Evolutionary conservation across 768 basidiomycete species (phyloP).

Genomic region (Cystobasidium tubakii): DNA sequence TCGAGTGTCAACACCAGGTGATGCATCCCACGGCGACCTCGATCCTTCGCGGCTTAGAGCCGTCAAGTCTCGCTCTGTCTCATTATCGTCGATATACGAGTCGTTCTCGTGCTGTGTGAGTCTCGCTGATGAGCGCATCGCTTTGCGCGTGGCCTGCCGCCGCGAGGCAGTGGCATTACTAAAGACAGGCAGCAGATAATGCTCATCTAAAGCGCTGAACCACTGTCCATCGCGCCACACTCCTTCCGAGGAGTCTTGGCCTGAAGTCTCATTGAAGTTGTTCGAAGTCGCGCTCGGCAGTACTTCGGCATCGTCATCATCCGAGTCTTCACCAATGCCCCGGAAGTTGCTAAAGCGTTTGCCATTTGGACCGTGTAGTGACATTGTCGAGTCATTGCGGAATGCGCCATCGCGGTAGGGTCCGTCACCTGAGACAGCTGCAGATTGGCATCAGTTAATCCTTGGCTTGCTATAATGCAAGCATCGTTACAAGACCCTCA

Average conservation of each 20-base stretch:
- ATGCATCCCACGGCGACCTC: conserved; percentile 14
- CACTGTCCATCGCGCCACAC: conserved; percentile 69
- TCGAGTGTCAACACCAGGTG: neutral
- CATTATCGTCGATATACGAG: neutral
- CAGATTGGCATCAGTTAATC: neutral
- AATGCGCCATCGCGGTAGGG: neutral
- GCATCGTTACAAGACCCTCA: no score
- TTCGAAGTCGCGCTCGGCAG: conserved; percentile 30
- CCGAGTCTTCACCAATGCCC: conserved; percentile 18
- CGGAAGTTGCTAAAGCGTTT: neutral
- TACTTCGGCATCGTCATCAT: conserved; percentile 45
- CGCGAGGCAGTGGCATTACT: conserved; percentile 41
- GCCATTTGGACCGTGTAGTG: conserved; percentile 17
- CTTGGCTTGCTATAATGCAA: neutral
- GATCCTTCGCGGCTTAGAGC: neutral
- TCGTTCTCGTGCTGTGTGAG: conserved; percentile 5
- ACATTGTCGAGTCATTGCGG: conserved; percentile 12
- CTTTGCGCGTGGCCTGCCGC: conserved; percentile 36
- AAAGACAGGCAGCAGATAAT: conserved; percentile 70
- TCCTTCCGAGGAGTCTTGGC: conserved; percentile 42
- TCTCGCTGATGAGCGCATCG: conserved; percentile 22
- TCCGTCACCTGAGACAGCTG: neutral
- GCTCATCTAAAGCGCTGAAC: conserved; percentile 92
- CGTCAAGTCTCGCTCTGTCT: conserved; percentile 8
- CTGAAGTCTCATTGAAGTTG: conserved; percentile 28